Percentiles rank a stretch among this genome's conserved stretches.
phyloP scores from a whole-genome alignment of 2,329 filamentous ascomycete genomes.

The Scedosporium dehoogii region DNA sequence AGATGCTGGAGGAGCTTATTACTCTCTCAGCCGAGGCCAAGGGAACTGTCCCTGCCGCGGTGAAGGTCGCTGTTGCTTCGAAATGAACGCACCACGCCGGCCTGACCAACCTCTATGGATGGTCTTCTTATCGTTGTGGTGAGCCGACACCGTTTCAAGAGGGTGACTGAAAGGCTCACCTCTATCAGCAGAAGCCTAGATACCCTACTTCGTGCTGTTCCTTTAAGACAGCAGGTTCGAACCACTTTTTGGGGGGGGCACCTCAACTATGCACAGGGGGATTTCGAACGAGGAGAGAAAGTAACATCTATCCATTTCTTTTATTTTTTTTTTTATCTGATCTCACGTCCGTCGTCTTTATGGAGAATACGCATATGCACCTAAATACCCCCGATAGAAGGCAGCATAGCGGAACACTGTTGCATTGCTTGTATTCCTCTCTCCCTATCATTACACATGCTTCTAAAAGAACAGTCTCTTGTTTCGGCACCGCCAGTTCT shows the following conservation, averaged over 20 bases:
- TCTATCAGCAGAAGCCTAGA: background rate
- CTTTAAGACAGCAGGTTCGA: too few relatives aligned
- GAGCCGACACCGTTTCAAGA: background rate
- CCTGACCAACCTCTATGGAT: background rate
- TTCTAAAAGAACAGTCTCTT: too few relatives aligned
- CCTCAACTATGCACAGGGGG: too few relatives aligned
- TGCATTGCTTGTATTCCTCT: background rate
- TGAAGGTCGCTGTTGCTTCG: background rate
- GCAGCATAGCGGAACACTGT: background rate
- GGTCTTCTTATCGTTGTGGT: too few relatives aligned
- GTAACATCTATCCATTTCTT: too few relatives aligned
- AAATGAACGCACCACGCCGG: background rate
- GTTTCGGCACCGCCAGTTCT: too few relatives aligned
- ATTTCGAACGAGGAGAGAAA: too few relatives aligned
- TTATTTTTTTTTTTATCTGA: too few relatives aligned
- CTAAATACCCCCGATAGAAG: background rate
- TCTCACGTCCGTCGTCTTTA: too few relatives aligned
- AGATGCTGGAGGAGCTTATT: slow-evolving; percentile 63
- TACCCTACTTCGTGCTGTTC: too few relatives aligned
- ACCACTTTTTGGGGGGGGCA: too few relatives aligned
- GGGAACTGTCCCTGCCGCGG: slow-evolving; percentile 19
- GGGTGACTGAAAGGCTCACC: background rate
- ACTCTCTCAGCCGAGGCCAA: slow-evolving; percentile 41
- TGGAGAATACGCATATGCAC: background rate
- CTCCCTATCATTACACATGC: background rate